phyloP scores from a whole-genome alignment of 1,284 basidiomycete genomes.

The Ustilago hordei region DNA sequence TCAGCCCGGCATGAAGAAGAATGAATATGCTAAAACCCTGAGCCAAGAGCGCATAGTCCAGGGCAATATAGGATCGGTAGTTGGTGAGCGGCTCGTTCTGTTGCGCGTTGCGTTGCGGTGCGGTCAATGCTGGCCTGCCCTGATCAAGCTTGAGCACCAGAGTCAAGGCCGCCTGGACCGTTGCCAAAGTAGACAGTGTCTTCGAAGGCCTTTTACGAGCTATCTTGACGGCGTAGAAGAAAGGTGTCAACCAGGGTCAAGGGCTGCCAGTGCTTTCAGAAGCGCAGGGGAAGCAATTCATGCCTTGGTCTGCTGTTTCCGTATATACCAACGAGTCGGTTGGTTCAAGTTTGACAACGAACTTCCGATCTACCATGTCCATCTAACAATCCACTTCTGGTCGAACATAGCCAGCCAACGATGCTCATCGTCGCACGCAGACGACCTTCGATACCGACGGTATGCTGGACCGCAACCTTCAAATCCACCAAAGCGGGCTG shows the following conservation, averaged over 20 bases:
- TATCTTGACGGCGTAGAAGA: neutral
- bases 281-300: neutral
- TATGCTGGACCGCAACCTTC: constrained; percentile 4
- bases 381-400: neutral
- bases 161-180: neutral
- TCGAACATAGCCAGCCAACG: neutral
- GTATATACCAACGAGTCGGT: neutral
- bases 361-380: neutral
- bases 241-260: constrained; percentile 28
- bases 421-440: constrained; percentile 11
- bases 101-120: neutral
- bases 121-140: neutral
- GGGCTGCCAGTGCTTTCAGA: constrained; percentile 10
- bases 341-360: neutral
- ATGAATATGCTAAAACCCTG: neutral
- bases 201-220: neutral
- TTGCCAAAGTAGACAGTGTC: neutral
- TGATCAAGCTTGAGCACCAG: neutral
- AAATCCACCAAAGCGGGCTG: constrained; percentile 2
- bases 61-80: neutral
- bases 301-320: neutral
- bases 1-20: neutral
- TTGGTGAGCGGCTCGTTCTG: neutral
- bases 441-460: constrained; percentile 15
- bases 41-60: neutral